A percentile compares a stretch with the other conserved stretches of the same genome.
phyloP scores from a whole-genome alignment of 805 yeast genomes.

The Candida orba region DNA sequence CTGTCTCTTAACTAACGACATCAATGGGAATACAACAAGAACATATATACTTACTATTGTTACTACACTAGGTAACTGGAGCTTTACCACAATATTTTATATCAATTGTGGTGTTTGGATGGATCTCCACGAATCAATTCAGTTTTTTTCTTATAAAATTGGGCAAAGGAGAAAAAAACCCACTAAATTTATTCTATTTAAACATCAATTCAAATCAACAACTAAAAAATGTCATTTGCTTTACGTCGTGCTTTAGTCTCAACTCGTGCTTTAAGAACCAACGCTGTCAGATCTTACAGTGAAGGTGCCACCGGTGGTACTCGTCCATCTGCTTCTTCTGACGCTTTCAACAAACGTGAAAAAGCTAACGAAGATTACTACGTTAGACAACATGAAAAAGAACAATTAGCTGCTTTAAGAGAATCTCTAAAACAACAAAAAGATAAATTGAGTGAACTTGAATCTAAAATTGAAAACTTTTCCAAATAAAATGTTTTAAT shows the following conservation, averaged over 20 bases:
- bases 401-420: slow-evolving; percentile 69
- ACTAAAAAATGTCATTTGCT: slow-evolving; percentile 12
- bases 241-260: slow-evolving; percentile 33
- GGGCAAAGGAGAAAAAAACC: background rate
- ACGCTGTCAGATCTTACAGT: slow-evolving; percentile 28
- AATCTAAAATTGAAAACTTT: slow-evolving; percentile 32
- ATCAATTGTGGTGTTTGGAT: slow-evolving; percentile 15
- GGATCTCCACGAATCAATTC: slow-evolving; percentile 12
- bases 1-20: slow-evolving; percentile 32
- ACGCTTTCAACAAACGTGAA: slow-evolving; percentile 79
- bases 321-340: slow-evolving; percentile 46
- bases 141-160: background rate
- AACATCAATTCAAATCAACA: background rate
- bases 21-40: slow-evolving; percentile 3
- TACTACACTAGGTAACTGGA: no score
- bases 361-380: slow-evolving; percentile 83
- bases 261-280: slow-evolving; percentile 17
- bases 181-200: background rate
- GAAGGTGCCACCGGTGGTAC: slow-evolving; percentile 60
- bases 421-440: slow-evolving; percentile 74
- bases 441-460: slow-evolving; percentile 46
- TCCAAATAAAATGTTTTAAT: slow-evolving; percentile 3
- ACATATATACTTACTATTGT: no score
- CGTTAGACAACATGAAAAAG: slow-evolving; percentile 85
- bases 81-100: no score